A percentile compares a stretch with the other conserved stretches of the same genome.
Evolutionary conservation across 2,329 filamentous ascomycete genomes (phyloP).

Genomic region (Botryotinia globosa): DNA sequence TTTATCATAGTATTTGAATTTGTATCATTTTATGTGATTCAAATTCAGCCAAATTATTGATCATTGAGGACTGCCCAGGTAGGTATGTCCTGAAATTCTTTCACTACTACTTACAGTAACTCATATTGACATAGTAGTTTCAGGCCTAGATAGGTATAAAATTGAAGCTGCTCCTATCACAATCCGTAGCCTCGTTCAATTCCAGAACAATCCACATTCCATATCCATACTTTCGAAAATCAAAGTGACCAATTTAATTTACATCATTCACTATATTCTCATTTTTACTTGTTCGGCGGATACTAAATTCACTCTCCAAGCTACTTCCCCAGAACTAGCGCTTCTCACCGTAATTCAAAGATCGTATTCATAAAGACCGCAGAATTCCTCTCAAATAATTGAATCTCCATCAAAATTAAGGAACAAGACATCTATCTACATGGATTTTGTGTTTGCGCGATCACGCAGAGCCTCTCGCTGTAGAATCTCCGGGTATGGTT

Average conservation of each 20-base stretch:
- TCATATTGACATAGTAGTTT: too few relatives aligned
- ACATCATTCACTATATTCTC: background rate
- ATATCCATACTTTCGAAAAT: background rate
- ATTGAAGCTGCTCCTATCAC: background rate
- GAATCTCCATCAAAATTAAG: background rate
- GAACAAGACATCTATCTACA: background rate
- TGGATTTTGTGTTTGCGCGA: background rate
- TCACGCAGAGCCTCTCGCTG: accelerated
- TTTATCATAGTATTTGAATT: too few relatives aligned
- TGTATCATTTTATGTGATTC: too few relatives aligned
- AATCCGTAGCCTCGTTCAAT: accelerated
- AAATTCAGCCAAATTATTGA: too few relatives aligned
- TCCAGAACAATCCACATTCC: too few relatives aligned
- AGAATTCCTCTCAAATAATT: background rate
- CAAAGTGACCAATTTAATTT: background rate
- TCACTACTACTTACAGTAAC: too few relatives aligned
- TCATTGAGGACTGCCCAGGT: too few relatives aligned
- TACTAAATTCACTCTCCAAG: background rate
- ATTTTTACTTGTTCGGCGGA: background rate
- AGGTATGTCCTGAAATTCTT: too few relatives aligned
- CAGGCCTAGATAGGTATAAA: background rate
- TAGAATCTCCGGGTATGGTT: background rate
- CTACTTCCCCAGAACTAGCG: background rate
- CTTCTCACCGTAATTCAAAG: too few relatives aligned
- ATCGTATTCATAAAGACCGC: background rate